Base-by-base conservation (phyloP, 2,329 filamentous ascomycete genomes). In the Chaetomium strumarium region DNA sequence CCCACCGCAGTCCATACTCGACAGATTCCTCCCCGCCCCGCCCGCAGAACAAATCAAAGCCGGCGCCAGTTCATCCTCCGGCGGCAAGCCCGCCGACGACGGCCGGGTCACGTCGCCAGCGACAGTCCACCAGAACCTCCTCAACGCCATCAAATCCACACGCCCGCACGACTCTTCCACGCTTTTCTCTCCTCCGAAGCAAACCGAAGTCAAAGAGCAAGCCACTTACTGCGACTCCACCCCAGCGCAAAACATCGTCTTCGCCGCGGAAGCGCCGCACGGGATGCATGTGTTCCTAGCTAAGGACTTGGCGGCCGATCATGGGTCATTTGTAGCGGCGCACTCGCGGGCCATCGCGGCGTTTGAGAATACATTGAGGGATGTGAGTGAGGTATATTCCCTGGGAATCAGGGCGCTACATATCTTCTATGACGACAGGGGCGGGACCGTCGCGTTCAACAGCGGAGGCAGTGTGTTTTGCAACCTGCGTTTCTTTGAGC, bases 381-480 rank as follows among this genome's bases (percentile, higher is more conserved):
- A 91, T 13, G 76, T 90, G 11, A 84, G 81, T 2, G 74, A 73
- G 34, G 78, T 95, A 11, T 97, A 96, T 67, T 77, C 80, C 2
- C 76, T 97, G 20, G 75, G 81, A 1, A 75, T 80, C 0, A 75
- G 79, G 31, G 83, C 83, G 3, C 68, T 97, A 52, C 92, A 95
- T 66, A 86, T 97, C 46, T 97, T 92, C 72, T 90, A 90, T 62
- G 91, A 96, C 62, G 81, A 85, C 38, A 70, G 73, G 3, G 88
- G 90, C 5, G 81, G 80, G 51, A 91, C 90, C 0, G 96, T 99
- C 57, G 93, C 92, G 0, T 99, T 99, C 76, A 99, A 99, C 67
- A 80, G 81, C 9, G 81, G 78, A 37, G 91, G 92, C 36, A 89
- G 86, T 62, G 80, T 99, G 30, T 99, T 97, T 73, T 96, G 90